Percentiles rank a stretch among this genome's conserved stretches.
These are phyloP conservation scores for Hypoxylon sp. DNA, from an alignment of 2,329 filamentous ascomycete genomes.

Conservation along the genomic window DNA sequence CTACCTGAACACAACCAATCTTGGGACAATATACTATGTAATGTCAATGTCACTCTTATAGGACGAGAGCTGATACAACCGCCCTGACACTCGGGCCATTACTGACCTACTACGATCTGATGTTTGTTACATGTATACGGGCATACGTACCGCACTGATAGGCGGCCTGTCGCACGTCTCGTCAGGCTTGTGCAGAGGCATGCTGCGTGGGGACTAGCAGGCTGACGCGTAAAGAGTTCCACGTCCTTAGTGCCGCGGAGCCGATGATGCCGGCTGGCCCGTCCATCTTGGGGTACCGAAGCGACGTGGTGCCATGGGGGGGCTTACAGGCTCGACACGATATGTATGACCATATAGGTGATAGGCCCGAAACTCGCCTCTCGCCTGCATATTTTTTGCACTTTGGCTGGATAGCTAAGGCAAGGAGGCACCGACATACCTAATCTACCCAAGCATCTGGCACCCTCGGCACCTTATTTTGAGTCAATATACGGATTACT, in stretches of 20 bases:
- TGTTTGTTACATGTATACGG: too few species aligned
- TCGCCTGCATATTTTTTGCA: too few species aligned
- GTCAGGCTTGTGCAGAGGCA: background rate
- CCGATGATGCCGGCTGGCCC: slow-evolving; percentile 28
- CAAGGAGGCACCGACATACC: too few species aligned
- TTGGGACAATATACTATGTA: too few species aligned
- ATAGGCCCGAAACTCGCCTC: background rate
- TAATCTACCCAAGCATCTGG: background rate
- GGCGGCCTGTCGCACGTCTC: background rate
- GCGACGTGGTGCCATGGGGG: slow-evolving; percentile 8
- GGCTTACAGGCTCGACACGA: slow-evolving; percentile 3
- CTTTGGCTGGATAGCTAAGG: too few species aligned
- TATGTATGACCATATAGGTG: slow-evolving; percentile 10
- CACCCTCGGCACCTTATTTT: background rate
- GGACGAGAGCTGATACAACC: too few species aligned
- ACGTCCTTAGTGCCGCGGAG: slow-evolving; percentile 31
- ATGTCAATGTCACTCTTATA: too few species aligned
- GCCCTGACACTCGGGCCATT: background rate
- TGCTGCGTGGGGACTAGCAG: slow-evolving; percentile 20
- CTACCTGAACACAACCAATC: too few species aligned
- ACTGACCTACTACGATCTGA: too few species aligned
- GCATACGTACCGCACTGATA: too few species aligned
- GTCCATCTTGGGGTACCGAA: slow-evolving; percentile 8
- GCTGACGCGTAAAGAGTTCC: slow-evolving; percentile 41
- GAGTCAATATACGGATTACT: too few species aligned